Percentiles rank a stretch among this genome's conserved stretches.
Conservation (phyloP, 2,329 filamentous ascomycete species). For the Colletotrichum lentis region DNA sequence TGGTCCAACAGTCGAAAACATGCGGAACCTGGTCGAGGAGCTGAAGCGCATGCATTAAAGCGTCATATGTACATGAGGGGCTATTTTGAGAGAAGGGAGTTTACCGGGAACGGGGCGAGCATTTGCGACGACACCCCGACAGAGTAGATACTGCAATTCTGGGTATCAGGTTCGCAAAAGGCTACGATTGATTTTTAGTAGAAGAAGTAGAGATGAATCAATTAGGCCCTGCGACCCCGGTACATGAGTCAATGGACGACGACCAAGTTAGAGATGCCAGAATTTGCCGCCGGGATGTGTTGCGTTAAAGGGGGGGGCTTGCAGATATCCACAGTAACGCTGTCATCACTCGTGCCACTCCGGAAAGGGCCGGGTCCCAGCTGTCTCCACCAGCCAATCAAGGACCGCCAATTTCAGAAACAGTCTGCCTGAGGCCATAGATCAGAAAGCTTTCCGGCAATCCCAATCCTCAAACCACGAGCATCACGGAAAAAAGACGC, state of each 20-base stretch:
- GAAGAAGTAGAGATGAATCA: background rate
- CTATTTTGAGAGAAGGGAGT: slow-evolving; percentile 9
- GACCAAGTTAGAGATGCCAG: background rate
- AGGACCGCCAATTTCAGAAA: slow-evolving; percentile 56
- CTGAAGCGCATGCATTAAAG: slow-evolving; percentile 68
- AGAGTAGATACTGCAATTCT: background rate
- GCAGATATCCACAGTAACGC: slow-evolving; percentile 15
- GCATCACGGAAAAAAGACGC: slow-evolving; percentile 41
- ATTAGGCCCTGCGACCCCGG: background rate
- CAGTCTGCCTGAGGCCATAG: slow-evolving; percentile 41
- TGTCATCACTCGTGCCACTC: slow-evolving; percentile 32
- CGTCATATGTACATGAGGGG: slow-evolving; percentile 10
- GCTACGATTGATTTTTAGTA: background rate
- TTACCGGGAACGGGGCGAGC: background rate
- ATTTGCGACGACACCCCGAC: background rate
- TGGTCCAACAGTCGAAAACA: slow-evolving; percentile 68
- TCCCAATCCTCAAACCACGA: slow-evolving; percentile 45
- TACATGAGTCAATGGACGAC: no score
- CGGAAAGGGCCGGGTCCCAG: slow-evolving; percentile 39
- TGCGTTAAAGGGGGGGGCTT: slow-evolving; percentile 28
- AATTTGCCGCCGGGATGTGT: background rate
- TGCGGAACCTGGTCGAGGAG: slow-evolving; percentile 69
- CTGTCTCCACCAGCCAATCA: slow-evolving; percentile 53
- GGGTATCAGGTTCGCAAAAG: no score
- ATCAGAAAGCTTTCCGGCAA: slow-evolving; percentile 41